Percentiles rank a stretch among this genome's conserved stretches.
Evolutionary conservation across 176 grass and related monocot genomes (phyloP).

Genomic region (Puya raimondii): DNA sequence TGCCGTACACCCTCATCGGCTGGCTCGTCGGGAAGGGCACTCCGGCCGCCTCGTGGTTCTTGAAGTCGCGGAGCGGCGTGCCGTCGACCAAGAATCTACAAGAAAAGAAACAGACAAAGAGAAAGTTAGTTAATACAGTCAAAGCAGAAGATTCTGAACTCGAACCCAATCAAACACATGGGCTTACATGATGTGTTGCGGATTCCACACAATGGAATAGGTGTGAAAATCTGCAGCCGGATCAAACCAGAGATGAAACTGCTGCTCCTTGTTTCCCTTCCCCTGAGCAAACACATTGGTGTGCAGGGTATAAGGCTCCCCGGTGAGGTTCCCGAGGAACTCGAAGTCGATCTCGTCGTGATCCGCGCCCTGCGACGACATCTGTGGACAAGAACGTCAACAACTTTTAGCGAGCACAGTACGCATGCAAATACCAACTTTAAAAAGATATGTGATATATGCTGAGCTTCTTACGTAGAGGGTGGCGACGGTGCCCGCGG

Average conservation of each 20-base stretch:
- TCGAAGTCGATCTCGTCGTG: constrained; percentile 91
- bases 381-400: constrained; percentile 11
- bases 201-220: constrained; percentile 79
- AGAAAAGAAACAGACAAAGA: not conserved
- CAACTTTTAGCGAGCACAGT: too few species aligned
- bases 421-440: too few species aligned
- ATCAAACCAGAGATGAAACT: constrained; percentile 85
- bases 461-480: constrained; percentile 32
- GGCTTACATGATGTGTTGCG: constrained; percentile 34
- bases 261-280: constrained; percentile 66
- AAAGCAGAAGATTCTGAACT: too few species aligned
- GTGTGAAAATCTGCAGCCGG: constrained; percentile 67
- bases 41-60: constrained; percentile 30
- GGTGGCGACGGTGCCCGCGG: constrained; percentile 68
- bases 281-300: constrained; percentile 77
- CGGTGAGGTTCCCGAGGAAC: constrained; percentile 64
- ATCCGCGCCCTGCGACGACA: constrained; percentile 51
- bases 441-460: too few species aligned
- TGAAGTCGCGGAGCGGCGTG: constrained; percentile 30
- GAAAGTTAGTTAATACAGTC: too few species aligned
- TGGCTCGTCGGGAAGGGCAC: constrained; percentile 39
- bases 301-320: constrained; percentile 69
- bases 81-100: constrained; percentile 41
- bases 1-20: constrained; percentile 39
- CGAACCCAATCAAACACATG: too few species aligned